phyloP scores from a whole-genome alignment of 768 basidiomycete genomes.

The Strobilomyces echinocephalus region DNA sequence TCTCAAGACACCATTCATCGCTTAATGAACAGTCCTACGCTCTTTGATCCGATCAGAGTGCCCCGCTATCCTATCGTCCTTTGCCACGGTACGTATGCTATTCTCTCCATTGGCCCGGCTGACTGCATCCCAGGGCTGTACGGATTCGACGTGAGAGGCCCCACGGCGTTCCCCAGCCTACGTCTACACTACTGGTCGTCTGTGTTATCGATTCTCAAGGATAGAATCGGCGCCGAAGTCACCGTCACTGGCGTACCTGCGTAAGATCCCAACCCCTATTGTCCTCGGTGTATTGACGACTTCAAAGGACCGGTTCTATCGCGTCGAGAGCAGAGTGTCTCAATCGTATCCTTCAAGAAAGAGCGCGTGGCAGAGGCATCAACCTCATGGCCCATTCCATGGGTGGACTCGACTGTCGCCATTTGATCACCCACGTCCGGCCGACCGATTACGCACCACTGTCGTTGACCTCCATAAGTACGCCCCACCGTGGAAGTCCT shows the following conservation, averaged over 20 bases:
- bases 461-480: constrained; percentile 84
- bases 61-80: constrained; percentile 90
- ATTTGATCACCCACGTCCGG: constrained; percentile 82
- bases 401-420: constrained; percentile 94
- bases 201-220: constrained; percentile 72
- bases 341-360: constrained; percentile 63
- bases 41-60: constrained; percentile 71
- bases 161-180: constrained; percentile 73
- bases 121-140: constrained; percentile 63
- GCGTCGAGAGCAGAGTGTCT: constrained; percentile 72
- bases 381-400: constrained; percentile 97
- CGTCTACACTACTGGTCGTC: constrained; percentile 94
- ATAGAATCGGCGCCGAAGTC: constrained; percentile 87
- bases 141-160: constrained; percentile 90
- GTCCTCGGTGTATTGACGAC: neutral
- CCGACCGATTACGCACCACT: constrained; percentile 81
- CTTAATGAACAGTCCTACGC: constrained; percentile 68
- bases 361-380: constrained; percentile 69
- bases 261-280: constrained; percentile 41
- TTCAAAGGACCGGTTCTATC: constrained; percentile 80
- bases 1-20: constrained; percentile 47
- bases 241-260: constrained; percentile 92
- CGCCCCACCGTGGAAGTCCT: constrained; percentile 93
- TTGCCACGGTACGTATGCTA: constrained; percentile 70
- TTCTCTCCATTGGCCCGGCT: neutral